A percentile compares a stretch with the other conserved stretches of the same genome.
Evolutionary conservation across 2,329 filamentous ascomycete genomes (phyloP).

Genomic region (Cercospora beticola): DNA sequence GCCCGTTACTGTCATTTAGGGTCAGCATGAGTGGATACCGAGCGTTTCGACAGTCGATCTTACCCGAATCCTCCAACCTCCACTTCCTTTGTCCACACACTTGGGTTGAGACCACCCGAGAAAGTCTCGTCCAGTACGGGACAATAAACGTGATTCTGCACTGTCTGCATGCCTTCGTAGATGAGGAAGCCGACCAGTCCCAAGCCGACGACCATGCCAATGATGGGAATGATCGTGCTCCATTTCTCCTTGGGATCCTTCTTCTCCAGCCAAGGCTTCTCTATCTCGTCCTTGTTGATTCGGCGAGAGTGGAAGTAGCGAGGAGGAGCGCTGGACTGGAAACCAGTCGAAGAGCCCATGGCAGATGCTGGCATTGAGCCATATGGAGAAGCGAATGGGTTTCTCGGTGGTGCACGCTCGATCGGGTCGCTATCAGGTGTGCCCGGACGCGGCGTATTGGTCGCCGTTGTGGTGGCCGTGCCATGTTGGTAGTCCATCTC

Average conservation of each 20-base stretch:
- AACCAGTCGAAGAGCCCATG: conserved; percentile 44
- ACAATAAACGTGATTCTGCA: conserved; percentile 74
- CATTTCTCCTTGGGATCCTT: conserved; percentile 79
- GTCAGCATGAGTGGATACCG: conserved; percentile 18
- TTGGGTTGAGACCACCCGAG: conserved; percentile 52
- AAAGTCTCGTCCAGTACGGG: conserved; percentile 67
- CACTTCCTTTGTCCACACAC: conserved; percentile 72
- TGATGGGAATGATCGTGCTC: conserved; percentile 75
- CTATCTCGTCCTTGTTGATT: conserved; percentile 68
- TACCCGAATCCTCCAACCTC: conserved; percentile 75
- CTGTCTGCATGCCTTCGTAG: conserved; percentile 70
- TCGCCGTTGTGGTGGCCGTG: conserved; percentile 35
- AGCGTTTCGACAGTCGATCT: conserved; percentile 33
- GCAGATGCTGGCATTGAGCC: conserved; percentile 46
- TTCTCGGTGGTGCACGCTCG: conserved; percentile 29
- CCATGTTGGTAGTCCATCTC: conserved; percentile 34
- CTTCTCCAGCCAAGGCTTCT: conserved; percentile 75
- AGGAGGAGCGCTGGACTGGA: conserved; percentile 35
- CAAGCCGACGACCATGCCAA: conserved; percentile 69
- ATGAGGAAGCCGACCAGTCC: conserved; percentile 68
- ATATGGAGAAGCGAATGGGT: conserved; percentile 45
- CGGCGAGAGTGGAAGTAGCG: conserved; percentile 71
- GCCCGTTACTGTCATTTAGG: conserved; percentile 60
- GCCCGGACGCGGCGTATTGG: conserved; percentile 40
- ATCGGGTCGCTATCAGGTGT: conserved; percentile 41